Base-by-base conservation (phyloP, 2,329 filamentous ascomycete genomes). In the Paracorniculantispora psalliotae region DNA sequence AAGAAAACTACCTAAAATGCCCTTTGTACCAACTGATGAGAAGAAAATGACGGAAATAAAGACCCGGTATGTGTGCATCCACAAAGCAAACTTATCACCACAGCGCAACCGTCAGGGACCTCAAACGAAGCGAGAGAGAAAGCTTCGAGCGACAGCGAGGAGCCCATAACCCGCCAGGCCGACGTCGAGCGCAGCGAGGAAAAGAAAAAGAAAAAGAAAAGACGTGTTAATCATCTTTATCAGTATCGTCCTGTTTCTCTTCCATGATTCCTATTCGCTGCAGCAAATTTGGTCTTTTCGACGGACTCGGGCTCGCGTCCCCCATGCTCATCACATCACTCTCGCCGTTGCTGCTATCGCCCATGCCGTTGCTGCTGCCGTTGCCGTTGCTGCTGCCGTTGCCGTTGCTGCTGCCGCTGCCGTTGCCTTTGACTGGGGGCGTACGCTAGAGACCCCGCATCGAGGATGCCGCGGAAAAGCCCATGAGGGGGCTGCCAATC, bases 401-500 rank as follows among this genome's bases (percentile, higher is more conserved):
- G n/a, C n/a, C n/a, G n/a, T n/a, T n/a, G 43, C 50, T 47, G 21
- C 58, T 35, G 43, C 33, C n/a, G 39, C 25, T 19, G 30, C 51
- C 47, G 61, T 54, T 39, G 49, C 28, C 54, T 41, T 50, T 49
- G 46, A 55, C 49, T 50, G 59, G 65, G 61, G 58, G 50, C 61
- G 61, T 61, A 21, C 49, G 61, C 72, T 75, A 75, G 63, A 71
- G 65, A 52, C 72, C 71, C 61, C 71, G 67, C 63, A 75, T 63
- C 57, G 72, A 71, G 28, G 72, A 69, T 62, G 75, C 61, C 54
- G 72, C 69, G 30, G 72, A 69, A 28, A 75, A 69, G 56, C 80
- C 75, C 33, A 79, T 73, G 55, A 86, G 72, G 2, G 87, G 88
- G 68, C 87, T 90, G 46, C 87, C 85, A 61, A 90, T 89, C 70